Percentiles rank a stretch among this genome's conserved stretches.
Evolutionary conservation across 208 protist genomes (phyloP).

Genomic region (Blastocrithidia nonstop): DNA sequence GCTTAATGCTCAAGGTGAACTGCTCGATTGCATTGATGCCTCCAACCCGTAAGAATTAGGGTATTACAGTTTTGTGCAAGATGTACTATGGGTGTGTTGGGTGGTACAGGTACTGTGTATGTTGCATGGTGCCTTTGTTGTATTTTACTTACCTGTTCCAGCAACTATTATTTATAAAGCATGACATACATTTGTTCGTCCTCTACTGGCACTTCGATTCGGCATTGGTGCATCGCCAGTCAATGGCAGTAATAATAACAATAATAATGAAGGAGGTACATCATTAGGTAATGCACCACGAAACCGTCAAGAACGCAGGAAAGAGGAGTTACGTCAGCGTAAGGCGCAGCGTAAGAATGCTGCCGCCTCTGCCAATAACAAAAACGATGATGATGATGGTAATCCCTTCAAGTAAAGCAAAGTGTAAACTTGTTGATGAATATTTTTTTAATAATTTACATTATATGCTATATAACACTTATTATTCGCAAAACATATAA

Average conservation of each 20-base stretch:
- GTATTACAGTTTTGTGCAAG: slow-evolving; percentile 66
- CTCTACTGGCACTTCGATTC: slow-evolving; percentile 13
- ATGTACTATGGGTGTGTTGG: slow-evolving; percentile 83
- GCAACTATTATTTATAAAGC: slow-evolving; percentile 52
- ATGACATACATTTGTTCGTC: slow-evolving; percentile 21
- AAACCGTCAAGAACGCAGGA: slow-evolving; percentile 46
- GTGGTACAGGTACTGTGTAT: slow-evolving; percentile 58
- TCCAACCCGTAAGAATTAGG: slow-evolving; percentile 68
- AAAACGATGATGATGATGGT: too few species aligned
- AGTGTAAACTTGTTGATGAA: too few species aligned
- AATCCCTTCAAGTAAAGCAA: too few species aligned
- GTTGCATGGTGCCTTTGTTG: slow-evolving; percentile 48
- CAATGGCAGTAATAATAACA: slow-evolving; percentile 1
- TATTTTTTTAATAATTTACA: too few species aligned
- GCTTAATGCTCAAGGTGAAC: slow-evolving; percentile 24
- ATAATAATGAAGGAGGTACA: not conserved
- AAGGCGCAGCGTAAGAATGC: slow-evolving; percentile 18
- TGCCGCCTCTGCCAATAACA: too few species aligned
- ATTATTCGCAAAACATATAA: too few species aligned
- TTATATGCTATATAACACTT: too few species aligned
- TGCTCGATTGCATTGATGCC: slow-evolving; percentile 59
- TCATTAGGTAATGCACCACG: slow-evolving; percentile 5
- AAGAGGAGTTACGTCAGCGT: slow-evolving; percentile 34
- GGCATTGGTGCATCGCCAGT: slow-evolving; percentile 6
- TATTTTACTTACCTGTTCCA: slow-evolving; percentile 82